Percentiles rank a stretch among this genome's conserved stretches.
Conservation (phyloP, 2,329 filamentous ascomycete species). For the Dactylellina haptotyla region DNA sequence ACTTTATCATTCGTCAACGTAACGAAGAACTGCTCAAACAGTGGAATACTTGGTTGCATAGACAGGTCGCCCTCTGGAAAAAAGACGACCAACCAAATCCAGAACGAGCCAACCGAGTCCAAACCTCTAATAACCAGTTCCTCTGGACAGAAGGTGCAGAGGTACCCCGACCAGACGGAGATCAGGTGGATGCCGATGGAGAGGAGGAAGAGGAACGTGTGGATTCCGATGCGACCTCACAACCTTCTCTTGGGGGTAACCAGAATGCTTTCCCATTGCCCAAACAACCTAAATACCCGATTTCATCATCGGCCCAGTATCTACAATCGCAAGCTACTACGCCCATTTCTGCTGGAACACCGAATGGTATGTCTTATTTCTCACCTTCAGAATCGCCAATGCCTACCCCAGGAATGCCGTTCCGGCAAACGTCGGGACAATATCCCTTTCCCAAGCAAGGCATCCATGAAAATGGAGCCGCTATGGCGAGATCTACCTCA, state of each 20-base stretch:
- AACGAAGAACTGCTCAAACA: constrained; percentile 94
- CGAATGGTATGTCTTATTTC: constrained; percentile 86
- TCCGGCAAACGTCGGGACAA: constrained; percentile 70
- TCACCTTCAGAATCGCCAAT: constrained; percentile 85
- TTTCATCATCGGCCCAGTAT: constrained; percentile 40
- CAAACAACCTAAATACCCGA: constrained; percentile 50
- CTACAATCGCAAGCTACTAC: constrained; percentile 57
- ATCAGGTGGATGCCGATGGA: constrained; percentile 64
- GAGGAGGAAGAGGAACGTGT: constrained; percentile 71
- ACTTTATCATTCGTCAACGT: constrained; percentile 91
- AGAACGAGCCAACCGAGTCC: constrained; percentile 30
- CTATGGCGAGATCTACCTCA: constrained; percentile 82
- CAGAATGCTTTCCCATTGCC: constrained; percentile 33
- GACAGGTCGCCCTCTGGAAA: constrained; percentile 56
- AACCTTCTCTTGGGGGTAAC: constrained; percentile 55
- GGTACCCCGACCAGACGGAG: constrained; percentile 40
- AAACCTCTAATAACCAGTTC: constrained; percentile 57
- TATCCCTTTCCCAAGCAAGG: constrained; percentile 74
- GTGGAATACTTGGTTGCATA: constrained; percentile 71
- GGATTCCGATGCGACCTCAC: constrained; percentile 16
- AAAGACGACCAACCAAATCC: constrained; percentile 45
- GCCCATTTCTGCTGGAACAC: constrained; percentile 59
- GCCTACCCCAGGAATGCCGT: constrained; percentile 70
- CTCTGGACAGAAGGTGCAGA: constrained; percentile 57
- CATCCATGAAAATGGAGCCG: constrained; percentile 66